Evolutionary conservation across 352 stramenopile genomes (phyloP), one percentile per base, ranked within the genome.

Genomic region (Elongisporangium undulatum): DNA sequence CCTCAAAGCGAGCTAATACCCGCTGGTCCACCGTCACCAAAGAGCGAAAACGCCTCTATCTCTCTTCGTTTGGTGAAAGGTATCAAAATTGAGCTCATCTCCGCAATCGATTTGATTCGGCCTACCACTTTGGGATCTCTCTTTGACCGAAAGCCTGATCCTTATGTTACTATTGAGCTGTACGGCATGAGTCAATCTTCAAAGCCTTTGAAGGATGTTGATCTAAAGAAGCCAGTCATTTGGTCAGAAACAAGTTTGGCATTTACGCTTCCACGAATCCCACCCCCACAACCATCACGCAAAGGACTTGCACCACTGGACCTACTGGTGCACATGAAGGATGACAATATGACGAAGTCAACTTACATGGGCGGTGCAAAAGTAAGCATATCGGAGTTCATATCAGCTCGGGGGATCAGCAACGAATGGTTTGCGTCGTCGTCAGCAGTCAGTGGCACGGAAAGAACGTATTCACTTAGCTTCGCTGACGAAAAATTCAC

Each of bases 351-450:
- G 17, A 58, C 75, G 20, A 82, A 79, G 23, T 51, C 64, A 13
- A 79, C 70, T 2, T 82, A 77, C 39, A 77, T 82, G 67, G 73
- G 73, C 3, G 73, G 69, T 17, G 58, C 65, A 4, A 78, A 75
- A 29, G 53, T 72, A 6, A 67, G 65, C 51, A 22, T 81, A 17
- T 61, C 34, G 2, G 72, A 77, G 17, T 67, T 78, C 51, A 74
- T 81, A 9, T 17, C 55, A 19, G 13, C 22, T 2, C 4, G 53
- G 62, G 19, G 39, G 16, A 17, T 29, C 48, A 3, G 5, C 19
- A 10, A 52, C 23, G 23, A 59, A 49, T 62, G 52, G 45, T 58
- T 58, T 45, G 19, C 23, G 4, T 39, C 67, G 19, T 21, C 52
- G n/a, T 22, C 48, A 13, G 49, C 26, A 39, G 6, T 41, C 1